These are phyloP conservation scores for Trichoderma koningiopsis DNA, from an alignment of 2,329 filamentous ascomycete species.

Conservation along the genomic window DNA sequence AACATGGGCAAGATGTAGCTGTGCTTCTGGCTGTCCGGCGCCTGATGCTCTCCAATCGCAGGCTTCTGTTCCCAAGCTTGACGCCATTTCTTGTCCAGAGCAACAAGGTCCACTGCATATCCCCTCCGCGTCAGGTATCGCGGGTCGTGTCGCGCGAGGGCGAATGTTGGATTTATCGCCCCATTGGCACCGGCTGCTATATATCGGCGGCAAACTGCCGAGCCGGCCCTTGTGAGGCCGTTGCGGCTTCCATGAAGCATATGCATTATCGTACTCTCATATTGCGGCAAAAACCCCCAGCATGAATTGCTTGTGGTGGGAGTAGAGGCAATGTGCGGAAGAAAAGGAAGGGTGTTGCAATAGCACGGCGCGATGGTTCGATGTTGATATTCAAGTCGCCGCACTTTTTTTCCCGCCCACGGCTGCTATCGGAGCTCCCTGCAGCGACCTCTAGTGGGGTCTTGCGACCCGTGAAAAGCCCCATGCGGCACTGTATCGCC, in stretches of 20 bases:
- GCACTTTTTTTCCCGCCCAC: slow-evolving; percentile 8
- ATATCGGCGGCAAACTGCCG: slow-evolving; percentile 20
- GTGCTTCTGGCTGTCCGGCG: slow-evolving; percentile 35
- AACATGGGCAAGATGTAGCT: slow-evolving; percentile 89
- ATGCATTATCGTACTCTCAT: slow-evolving; percentile 36
- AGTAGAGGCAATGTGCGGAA: not conserved
- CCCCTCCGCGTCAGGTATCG: slow-evolving; percentile 32
- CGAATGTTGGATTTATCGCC: slow-evolving; percentile 12
- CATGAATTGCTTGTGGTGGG: not conserved
- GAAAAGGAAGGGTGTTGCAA: not conserved
- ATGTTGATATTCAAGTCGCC: slow-evolving; percentile 6
- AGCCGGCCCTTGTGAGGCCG: slow-evolving; percentile 29
- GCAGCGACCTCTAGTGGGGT: not conserved
- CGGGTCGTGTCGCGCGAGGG: slow-evolving; percentile 20
- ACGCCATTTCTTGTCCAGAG: slow-evolving; percentile 56
- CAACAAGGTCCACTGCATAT: slow-evolving; percentile 51
- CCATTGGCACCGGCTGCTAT: slow-evolving; percentile 3
- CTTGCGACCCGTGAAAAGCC: not conserved
- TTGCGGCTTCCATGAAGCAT: slow-evolving; percentile 34
- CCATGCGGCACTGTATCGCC: slow-evolving; percentile 11
- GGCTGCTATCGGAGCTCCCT: slow-evolving; percentile 4
- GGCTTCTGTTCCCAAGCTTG: slow-evolving; percentile 43
- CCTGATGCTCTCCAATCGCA: slow-evolving; percentile 28
- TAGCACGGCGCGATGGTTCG: slow-evolving; percentile 4
- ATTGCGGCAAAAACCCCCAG: slow-evolving; percentile 10